phyloP scores from a whole-genome alignment of 2,329 filamentous ascomycete genomes.

The Aspergillus sp. region DNA sequence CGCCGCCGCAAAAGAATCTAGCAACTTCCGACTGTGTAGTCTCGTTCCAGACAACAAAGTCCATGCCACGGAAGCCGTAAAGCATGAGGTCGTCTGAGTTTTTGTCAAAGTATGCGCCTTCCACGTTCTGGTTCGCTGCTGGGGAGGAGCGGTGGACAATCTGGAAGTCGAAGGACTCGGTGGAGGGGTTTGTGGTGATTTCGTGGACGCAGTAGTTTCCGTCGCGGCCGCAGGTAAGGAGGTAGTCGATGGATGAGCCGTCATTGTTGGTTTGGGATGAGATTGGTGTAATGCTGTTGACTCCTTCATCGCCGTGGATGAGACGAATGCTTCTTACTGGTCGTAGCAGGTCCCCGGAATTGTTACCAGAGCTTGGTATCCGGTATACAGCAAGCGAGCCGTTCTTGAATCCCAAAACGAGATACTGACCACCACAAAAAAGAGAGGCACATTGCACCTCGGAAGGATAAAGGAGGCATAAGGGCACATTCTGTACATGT shows the following conservation, averaged over 20 bases:
- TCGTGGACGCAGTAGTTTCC: constrained; percentile 64
- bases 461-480: constrained; percentile 40
- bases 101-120: constrained; percentile 58
- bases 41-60: constrained; percentile 78
- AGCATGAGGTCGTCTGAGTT: constrained; percentile 55
- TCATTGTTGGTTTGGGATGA: constrained; percentile 8
- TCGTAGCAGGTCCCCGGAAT: constrained; percentile 11
- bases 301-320: constrained; percentile 53
- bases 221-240: constrained; percentile 70
- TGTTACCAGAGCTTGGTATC: constrained; percentile 11
- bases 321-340: constrained; percentile 20
- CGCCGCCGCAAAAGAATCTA: constrained; percentile 73
- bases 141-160: constrained; percentile 62
- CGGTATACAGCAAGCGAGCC: constrained; percentile 49
- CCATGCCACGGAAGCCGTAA: constrained; percentile 72
- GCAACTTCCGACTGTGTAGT: constrained; percentile 62
- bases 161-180: constrained; percentile 31
- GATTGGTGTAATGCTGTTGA: constrained; percentile 55
- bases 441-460: constrained; percentile 46
- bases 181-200: constrained; percentile 11
- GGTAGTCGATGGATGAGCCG: constrained; percentile 21
- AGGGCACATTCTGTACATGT: constrained; percentile 34
- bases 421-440: constrained; percentile 22
- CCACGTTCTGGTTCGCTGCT: constrained; percentile 68
- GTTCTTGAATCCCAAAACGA: constrained; percentile 51